Conservation (phyloP, 208 protist genomes). For the Trichomonas vaginalis region DNA sequence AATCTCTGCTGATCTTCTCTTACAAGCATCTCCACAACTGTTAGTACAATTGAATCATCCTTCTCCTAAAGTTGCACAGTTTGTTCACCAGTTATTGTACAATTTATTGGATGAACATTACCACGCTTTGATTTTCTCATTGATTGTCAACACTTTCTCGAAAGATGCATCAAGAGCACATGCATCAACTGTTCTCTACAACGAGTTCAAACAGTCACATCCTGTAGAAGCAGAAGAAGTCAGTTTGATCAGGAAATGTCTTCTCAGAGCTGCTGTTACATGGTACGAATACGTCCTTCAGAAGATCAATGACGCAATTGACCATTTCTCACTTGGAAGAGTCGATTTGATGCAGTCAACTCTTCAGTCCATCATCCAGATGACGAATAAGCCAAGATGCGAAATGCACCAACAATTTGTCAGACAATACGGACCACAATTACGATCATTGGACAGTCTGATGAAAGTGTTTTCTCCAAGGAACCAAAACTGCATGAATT, state of each 20-base stretch:
- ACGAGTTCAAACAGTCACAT: neutral
- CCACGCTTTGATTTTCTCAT: neutral
- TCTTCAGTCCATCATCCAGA: neutral
- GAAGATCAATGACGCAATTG: neutral
- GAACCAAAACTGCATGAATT: neutral
- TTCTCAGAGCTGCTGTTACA: neutral
- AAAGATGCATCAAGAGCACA: neutral
- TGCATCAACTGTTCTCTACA: neutral
- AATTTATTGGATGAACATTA: neutral
- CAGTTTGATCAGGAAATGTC: neutral
- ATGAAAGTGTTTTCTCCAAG: neutral
- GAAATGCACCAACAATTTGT: neutral
- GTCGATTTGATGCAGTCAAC: neutral
- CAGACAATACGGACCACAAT: neutral
- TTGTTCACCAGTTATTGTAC: neutral
- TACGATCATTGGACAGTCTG: neutral
- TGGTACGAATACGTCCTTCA: neutral
- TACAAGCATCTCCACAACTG: slow-evolving; percentile 1
- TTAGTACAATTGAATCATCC: neutral
- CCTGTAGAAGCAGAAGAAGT: neutral
- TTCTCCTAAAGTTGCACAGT: neutral
- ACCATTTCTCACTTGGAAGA: neutral
- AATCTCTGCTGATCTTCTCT: neutral
- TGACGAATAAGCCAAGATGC: neutral
- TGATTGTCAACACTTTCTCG: neutral